Conservation (phyloP, 768 basidiomycete genomes). For the Chalciporus chontae region DNA sequence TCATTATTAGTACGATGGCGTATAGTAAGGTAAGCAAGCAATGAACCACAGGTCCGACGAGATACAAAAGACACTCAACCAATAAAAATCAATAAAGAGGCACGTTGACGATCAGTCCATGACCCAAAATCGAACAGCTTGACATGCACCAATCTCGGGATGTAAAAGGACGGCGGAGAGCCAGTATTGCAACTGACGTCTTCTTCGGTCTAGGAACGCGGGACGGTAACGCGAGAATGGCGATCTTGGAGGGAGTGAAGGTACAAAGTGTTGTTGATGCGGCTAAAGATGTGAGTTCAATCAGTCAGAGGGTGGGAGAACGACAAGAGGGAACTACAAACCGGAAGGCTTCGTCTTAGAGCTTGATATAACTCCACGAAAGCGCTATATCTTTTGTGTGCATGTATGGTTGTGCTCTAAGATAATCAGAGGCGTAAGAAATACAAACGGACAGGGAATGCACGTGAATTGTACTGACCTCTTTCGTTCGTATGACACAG, state of each 20-base stretch:
- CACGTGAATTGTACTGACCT: constrained; percentile 30
- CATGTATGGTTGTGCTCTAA: constrained; percentile 60
- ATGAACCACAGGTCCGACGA: background rate
- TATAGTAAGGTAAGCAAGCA: background rate
- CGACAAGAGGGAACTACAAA: constrained; percentile 26
- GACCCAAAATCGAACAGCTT: constrained; percentile 61
- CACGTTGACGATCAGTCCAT: constrained; percentile 32
- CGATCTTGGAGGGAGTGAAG: constrained; percentile 64
- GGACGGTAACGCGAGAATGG: constrained; percentile 65
- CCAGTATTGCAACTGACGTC: constrained; percentile 62
- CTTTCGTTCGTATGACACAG: constrained; percentile 64
- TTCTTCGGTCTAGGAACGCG: constrained; percentile 61
- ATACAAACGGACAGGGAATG: background rate
- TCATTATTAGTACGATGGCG: too few species aligned
- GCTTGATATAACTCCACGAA: constrained; percentile 52
- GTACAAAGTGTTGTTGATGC: constrained; percentile 46
- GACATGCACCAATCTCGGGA: constrained; percentile 64
- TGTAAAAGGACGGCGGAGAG: constrained; percentile 61
- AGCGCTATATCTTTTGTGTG: constrained; percentile 63
- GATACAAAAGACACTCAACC: background rate
- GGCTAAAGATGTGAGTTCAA: constrained; percentile 29
- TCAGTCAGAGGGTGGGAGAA: background rate
- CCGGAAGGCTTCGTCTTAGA: constrained; percentile 51
- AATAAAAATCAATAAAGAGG: background rate
- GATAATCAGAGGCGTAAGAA: background rate